Percentiles rank a stretch among this genome's conserved stretches.
phyloP scores from a whole-genome alignment of 2,329 filamentous ascomycete species.

The Aspergillus terreus region DNA sequence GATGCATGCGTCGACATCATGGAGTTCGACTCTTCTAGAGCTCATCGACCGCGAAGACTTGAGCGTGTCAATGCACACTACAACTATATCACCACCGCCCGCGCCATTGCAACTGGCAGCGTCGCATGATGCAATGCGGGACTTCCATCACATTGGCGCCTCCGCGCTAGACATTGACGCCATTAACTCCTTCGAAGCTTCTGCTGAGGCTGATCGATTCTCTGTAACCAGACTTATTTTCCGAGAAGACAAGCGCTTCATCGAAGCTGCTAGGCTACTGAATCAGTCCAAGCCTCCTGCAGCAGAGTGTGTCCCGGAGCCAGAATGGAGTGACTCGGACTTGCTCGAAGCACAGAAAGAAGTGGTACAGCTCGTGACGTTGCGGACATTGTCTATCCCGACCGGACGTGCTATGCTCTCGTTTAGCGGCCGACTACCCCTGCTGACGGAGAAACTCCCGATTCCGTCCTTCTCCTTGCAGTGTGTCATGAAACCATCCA shows the following conservation, averaged over 20 bases:
- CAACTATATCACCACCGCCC: conserved; percentile 34
- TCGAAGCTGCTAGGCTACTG: conserved; percentile 80
- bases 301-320: conserved; percentile 70
- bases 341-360: conserved; percentile 90
- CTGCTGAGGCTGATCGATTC: conserved; percentile 78
- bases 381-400: conserved; percentile 83
- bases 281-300: conserved; percentile 77
- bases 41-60: conserved; percentile 81
- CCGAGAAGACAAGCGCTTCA: conserved; percentile 81
- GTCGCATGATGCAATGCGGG: conserved; percentile 65
- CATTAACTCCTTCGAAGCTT: conserved; percentile 65
- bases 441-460: conserved; percentile 88
- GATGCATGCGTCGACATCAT: conserved; percentile 71
- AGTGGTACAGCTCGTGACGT: conserved; percentile 78
- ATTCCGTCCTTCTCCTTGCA: conserved; percentile 88
- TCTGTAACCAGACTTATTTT: conserved; percentile 83
- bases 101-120: conserved; percentile 41
- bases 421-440: conserved; percentile 79
- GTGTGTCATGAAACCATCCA: conserved; percentile 86
- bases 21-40: conserved; percentile 67
- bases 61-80: conserved; percentile 58
- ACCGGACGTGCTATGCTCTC: conserved; percentile 83
- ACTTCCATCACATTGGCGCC: conserved; percentile 71
- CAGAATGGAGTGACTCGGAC: conserved; percentile 78
- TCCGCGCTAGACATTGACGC: conserved; percentile 47